Percentiles rank a stretch among this genome's conserved stretches.
phyloP scores from a whole-genome alignment of 2,329 filamentous ascomycete species.

The Beauveria rudraprayagi region DNA sequence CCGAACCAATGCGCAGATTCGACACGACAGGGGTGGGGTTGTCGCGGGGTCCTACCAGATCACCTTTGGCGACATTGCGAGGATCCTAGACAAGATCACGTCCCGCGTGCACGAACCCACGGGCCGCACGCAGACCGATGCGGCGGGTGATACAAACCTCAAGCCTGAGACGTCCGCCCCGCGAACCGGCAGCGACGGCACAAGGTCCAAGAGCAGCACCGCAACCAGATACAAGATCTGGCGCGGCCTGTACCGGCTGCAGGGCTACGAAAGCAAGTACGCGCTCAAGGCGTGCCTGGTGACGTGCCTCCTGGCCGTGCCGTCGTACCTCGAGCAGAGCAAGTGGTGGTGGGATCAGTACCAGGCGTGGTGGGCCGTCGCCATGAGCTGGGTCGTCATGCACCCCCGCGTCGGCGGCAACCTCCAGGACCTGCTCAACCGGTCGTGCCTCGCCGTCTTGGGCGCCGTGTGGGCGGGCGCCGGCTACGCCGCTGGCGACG shows the following conservation, averaged over 20 bases:
- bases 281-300: conserved; percentile 48
- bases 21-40: conserved; percentile 50
- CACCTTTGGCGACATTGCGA: conserved; percentile 36
- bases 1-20: conserved; percentile 47
- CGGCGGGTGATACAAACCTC: neutral
- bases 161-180: conserved; percentile 12
- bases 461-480: conserved; percentile 49
- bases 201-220: conserved; percentile 23
- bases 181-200: conserved; percentile 11
- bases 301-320: conserved; percentile 43
- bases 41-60: conserved; percentile 43
- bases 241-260: conserved; percentile 41
- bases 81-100: conserved; percentile 35
- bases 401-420: conserved; percentile 46
- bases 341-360: conserved; percentile 46
- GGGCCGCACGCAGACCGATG: neutral
- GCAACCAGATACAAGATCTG: conserved; percentile 40
- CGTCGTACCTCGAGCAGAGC: conserved; percentile 40
- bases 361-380: conserved; percentile 51
- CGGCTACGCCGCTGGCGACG: conserved; percentile 40
- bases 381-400: conserved; percentile 48
- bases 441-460: conserved; percentile 39
- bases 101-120: conserved; percentile 28
- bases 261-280: conserved; percentile 51
- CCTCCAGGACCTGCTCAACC: conserved; percentile 46